Evolutionary conservation across 2,329 filamentous ascomycete genomes (phyloP), one percentile per base, ranked within the genome.

Genomic region (Peltaster fructicola): DNA sequence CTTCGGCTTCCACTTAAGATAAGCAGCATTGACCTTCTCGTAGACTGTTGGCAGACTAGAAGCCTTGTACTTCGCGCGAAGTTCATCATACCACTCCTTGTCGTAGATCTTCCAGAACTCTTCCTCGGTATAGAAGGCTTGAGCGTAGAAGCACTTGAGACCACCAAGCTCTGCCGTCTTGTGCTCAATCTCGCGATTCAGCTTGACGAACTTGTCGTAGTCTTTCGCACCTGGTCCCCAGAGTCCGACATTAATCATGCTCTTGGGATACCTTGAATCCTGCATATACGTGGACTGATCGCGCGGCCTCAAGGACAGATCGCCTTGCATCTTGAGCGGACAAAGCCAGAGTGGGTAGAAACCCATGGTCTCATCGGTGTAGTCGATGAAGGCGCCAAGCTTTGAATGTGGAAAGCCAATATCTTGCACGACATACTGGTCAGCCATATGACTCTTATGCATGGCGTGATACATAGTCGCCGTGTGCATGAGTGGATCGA

Each of bases 111-210:
- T 40, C 71, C 72, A 78, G 50, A 78, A 81, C 42, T 77, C 68
- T 1, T 62, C 53, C 42, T 76, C 65, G n/a, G 65, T 62, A 48
- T 88, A 88, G 53, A 82, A 90, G 0, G 78, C 75, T 41, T 85
- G 76, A 3, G 80, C 79, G 49, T 91, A 90, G 8, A 90, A 57
- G 75, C 79, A 88, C 55, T 90, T 90, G 56, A 76, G 68, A 3
- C 80, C 81, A 22, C 72, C 71, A 1, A 88, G 62, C 35, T 68
- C 60, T 23, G 57, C 56, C 4, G 84, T 64, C 43, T 75, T 74
- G 11, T 56, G 52, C 53, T 90, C 81, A 11, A 90, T 59, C 20
- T 60, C 61, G 15, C 73, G 65, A 50, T 90, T 90, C 37, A 68
- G 66, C 18, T 51, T 45, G 2, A 84, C 58, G 40, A 84, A 84